Evolutionary conservation across 139 green algal genomes (phyloP), one percentile per base, ranked within the genome.

Genomic region (Chlorella sp.): DNA sequence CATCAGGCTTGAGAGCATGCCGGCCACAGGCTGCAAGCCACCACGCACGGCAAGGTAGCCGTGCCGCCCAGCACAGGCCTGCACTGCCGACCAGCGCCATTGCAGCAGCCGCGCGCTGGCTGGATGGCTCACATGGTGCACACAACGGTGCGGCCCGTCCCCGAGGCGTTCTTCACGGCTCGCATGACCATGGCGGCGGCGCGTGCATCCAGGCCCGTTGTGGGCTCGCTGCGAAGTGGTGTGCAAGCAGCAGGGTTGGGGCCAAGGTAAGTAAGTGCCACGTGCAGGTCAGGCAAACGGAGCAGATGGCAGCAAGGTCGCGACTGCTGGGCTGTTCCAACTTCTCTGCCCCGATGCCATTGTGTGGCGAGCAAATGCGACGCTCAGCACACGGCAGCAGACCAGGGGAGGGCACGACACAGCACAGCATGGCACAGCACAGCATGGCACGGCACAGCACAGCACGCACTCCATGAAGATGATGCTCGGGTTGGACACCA

Each of bases 401-500:
- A n/a, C 2, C 28, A 18, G 11, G 20, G 7, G 28, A 71, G 28
- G 41, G 64, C 64, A 39, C 30, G 41, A 4, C 64, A 71, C n/a
- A 41, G 64, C 30, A 39, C n/a, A 39, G 4, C 30, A 39, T n/a
- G 5, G 36, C 34, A 75, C 36, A 55, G 21, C 36, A 32, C 72
- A 23, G 28, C 41, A 62, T 6, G 3, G 15, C 41, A 34, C 44
- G 11, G 44, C 44, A 55, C 51, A 23, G 51, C 28, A 44, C 12
- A 7, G 55, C 30, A n/a, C 74, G 34, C 75, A 82, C 79, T 92
- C 88, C 80, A 92, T 85, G 78, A 91, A 89, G 32, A 91, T 30
- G 74, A 91, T 84, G 76, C 74, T 69, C 3, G 93, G 91, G 89
- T 96, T 96, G 57, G 91, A 79, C 11, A 95, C 94, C 30, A 97